A percentile compares a stretch with the other conserved stretches of the same genome.
These are phyloP conservation scores for Cyberlindnera maclurae DNA, from an alignment of 805 yeast species.

Conservation along the genomic window DNA sequence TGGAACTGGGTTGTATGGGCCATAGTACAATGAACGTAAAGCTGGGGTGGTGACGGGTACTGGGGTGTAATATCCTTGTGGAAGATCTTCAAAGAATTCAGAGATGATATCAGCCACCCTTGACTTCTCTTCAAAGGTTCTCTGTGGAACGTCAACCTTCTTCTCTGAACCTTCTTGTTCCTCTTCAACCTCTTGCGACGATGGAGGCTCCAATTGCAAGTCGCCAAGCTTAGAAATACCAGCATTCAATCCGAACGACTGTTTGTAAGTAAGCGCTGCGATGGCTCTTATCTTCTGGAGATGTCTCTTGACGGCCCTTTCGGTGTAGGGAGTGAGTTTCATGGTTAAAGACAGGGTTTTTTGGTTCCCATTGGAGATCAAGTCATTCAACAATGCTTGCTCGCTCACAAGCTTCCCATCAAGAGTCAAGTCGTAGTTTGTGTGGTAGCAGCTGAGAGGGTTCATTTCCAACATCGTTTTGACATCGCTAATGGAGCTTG, in stretches of 20 bases:
- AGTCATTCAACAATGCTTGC: conserved; percentile 23
- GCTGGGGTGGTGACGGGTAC: conserved; percentile 25
- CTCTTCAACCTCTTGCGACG: conserved; percentile 10
- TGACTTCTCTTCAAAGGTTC: conserved; percentile 21
- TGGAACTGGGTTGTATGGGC: conserved; percentile 86
- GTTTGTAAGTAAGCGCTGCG: conserved; percentile 38
- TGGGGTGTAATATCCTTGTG: conserved; percentile 18
- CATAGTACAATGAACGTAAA: conserved; percentile 55
- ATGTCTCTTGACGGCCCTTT: conserved; percentile 55
- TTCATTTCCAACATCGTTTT: conserved; percentile 50
- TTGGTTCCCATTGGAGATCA: conserved; percentile 16
- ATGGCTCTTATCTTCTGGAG: conserved; percentile 55
- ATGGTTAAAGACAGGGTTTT: conserved; percentile 36
- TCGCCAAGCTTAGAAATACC: conserved; percentile 46
- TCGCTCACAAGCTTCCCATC: conserved; percentile 28
- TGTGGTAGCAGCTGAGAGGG: conserved; percentile 50
- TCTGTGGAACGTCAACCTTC: conserved; percentile 14
- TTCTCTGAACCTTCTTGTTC: conserved; percentile 1
- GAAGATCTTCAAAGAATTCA: conserved; percentile 15
- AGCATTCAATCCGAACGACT: conserved; percentile 30
- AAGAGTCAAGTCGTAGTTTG: conserved; percentile 46
- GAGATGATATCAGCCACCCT: conserved; percentile 15
- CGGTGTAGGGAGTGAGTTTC: conserved; percentile 51
- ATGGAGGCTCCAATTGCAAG: conserved; percentile 30
- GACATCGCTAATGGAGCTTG: conserved; percentile 50